A percentile compares a stretch with the other conserved stretches of the same genome.
Conservation (phyloP, 345 rosid genomes). For the Anacardium occidentale region DNA sequence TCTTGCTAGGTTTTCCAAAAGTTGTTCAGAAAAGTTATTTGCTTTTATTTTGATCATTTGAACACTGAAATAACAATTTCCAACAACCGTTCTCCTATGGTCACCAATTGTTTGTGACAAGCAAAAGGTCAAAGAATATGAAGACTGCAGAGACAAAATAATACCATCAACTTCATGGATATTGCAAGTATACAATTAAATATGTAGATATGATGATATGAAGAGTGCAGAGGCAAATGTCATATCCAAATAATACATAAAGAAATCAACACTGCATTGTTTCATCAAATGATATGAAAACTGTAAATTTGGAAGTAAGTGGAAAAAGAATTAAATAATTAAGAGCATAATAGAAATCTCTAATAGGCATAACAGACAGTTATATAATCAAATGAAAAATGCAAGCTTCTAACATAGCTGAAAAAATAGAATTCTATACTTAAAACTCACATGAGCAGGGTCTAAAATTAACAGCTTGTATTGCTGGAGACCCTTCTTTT, state of each 20-base stretch:
- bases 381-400: neutral
- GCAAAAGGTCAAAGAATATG: neutral
- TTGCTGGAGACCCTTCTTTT: conserved; percentile 38
- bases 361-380: neutral
- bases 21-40: neutral
- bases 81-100: no score
- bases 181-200: neutral
- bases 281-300: neutral
- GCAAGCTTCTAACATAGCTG: conserved; percentile 5
- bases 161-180: neutral
- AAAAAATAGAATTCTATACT: neutral
- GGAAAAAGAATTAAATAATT: neutral
- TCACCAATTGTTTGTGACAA: no score
- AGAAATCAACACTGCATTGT: neutral
- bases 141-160: neutral
- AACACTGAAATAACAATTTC: neutral
- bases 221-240: neutral
- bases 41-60: neutral
- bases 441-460: conserved; percentile 60
- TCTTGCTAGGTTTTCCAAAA: neutral
- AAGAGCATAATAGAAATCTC: neutral
- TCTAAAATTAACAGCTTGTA: conserved; percentile 68
- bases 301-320: neutral
- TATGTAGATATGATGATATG: neutral
- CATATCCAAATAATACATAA: neutral